Evolutionary conservation across 2,329 filamentous ascomycete genomes (phyloP), one percentile per base, ranked within the genome.

Genomic region (Stagonosporopsis cucurbitacearum): DNA sequence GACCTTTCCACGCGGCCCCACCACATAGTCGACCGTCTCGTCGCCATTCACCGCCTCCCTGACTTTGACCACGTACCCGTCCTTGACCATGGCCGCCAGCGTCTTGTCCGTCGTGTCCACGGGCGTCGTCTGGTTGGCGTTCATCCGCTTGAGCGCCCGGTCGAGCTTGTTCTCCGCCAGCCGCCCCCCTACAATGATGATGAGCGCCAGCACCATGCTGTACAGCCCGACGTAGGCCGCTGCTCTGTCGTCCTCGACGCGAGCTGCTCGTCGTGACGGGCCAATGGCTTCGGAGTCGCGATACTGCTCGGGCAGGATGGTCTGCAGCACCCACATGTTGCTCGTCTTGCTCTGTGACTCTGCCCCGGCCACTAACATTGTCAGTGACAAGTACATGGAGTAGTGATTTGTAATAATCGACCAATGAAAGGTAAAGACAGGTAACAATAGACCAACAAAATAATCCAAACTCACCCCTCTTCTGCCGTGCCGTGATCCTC

Each of bases 1-100:
- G 7, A 93, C 82, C 75, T 90, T 95, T 6, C 90, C 94, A 20
- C 95, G 84, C 6, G 92, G 89, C 2, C 95, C 95, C 13, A 97
- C 85, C 52, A 90, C 85, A 83, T 91, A 99, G 43, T 91, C 92
- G 7, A 92, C 82, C 2, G 85, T 82, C 60, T 94, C 88, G 33
- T 96, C 91, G 23, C 90, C 91, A 1, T 86, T 86, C 65, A 77
- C 76, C 61, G 72, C 84, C 64, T 97, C 92, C 19, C 87, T 83
- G 45, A 88, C 83, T 61, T 86, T 89, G 32, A 92, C 81, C 2
- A 99, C 79, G 70, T 99, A 99, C 0, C 90, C 90, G 50, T 98
- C 92, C 61, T 84, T 88, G 61, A 88, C 84, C 80, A 98, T 88
- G 47, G 85, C 84, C 63, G 88, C 85, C 12, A 98, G 78, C 3